Base-by-base conservation (phyloP, 1,284 basidiomycete species). In the Microbotryum saponariae region DNA sequence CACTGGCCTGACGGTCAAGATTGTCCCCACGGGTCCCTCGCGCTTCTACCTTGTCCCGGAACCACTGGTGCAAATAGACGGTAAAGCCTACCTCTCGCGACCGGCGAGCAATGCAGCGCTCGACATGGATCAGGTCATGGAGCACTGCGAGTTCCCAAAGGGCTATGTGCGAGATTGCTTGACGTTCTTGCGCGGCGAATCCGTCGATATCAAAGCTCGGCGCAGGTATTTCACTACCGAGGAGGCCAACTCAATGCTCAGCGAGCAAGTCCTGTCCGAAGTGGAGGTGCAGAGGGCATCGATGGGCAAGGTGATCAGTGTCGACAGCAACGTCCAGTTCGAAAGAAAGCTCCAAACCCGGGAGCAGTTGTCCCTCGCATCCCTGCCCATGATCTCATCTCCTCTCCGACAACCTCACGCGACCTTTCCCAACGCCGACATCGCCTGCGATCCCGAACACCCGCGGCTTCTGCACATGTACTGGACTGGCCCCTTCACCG, bases 71-170 rank as follows among this genome's bases (percentile, higher is more conserved):
- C 80, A 37, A 18, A 23, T 72, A 45, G 48, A 64, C 10, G 62
- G 69, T n/a, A 69, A 73, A 46, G 76, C 74, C 6, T 79, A 73
- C 73, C 88, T 91, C 25, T 87, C 87, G 10, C 81, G 91, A 61
- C 91, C 91, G 27, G 78, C 85, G n/a, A 83, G 87, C 0, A 89
- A 89, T 21, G 85, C 86, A 61, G 80, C 90, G 21, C 81, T 88
- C 9, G 91, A 96, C 75, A 76, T 96, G 67, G 91, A 96, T 74
- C 77, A 87, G 25, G 78, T 93, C 3, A 84, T 91, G 83, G 85
- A 90, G 44, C 82, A 90, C 67, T 96, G 91, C 73, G 88, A 92
- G 76, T 91, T 90, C 72, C 82, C 83, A n/a, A 79, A 82, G 57
- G 81, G 84, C 72, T 87, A 86, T 72, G 85, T 88, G 25, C 82